Base-by-base conservation (phyloP, 306 rosid genomes). In the Arachis stenosperma region DNA sequence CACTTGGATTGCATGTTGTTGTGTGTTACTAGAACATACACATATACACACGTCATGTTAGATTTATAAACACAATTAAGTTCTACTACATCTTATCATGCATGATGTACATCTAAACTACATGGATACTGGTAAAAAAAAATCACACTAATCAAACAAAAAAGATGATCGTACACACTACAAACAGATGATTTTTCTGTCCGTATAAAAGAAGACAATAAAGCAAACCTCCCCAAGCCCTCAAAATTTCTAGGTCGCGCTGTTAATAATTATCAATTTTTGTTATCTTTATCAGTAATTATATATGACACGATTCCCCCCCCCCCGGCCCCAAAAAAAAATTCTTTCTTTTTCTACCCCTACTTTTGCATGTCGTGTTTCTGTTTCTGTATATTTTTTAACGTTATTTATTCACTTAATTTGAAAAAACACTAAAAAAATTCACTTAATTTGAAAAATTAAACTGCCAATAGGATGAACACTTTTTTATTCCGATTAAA, bases 161-260 rank as follows among this genome's bases (percentile, higher is more conserved):
- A 69, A 80, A 36, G 60, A 17, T 7, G 76, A 70, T 62, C 67
- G 72, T 55, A 63, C 80, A 9, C 50, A n/a, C 69, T 9, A 62
- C 58, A 17, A 6, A 33, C 46, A 55, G 33, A 52, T 63, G 70
- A 58, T 75, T 74, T 74, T 81, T 58, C 13, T 70, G 74, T 65
- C 80, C 74, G 63, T 61, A 72, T 65, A 33, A 57, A 75, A 70
- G 48, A 40, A 52, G 41, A 65, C 75, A 37, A 65, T 70, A 81
- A 70, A 81, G 84, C 72, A 70, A 70, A 54, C 70, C 77, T 41
- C 57, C 57, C 78, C 70, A 65, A 75, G 55, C 52, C 13, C 42
- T 58, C 55, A 39, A 65, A 51, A 14, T 30, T 30, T 80, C 40
- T 48, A 63, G 64, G 77, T 65, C 84, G 33, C 52, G 15, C 14